Conservation (phyloP, 768 basidiomycete genomes). For the Boletus barrowsii region DNA sequence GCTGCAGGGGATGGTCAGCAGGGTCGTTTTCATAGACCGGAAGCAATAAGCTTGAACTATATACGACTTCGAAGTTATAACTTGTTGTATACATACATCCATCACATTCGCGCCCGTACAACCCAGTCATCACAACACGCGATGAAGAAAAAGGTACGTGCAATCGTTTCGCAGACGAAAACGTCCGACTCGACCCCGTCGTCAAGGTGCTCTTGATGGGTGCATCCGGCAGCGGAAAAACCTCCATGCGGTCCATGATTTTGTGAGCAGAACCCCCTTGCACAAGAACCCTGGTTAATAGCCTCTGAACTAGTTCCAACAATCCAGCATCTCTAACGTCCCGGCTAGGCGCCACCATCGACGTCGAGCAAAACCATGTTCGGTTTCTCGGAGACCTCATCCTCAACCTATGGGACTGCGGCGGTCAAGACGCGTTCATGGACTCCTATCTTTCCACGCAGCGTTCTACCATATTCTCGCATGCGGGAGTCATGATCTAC, state of each 20-base stretch:
- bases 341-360: slow-evolving; percentile 93
- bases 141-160: slow-evolving; percentile 34
- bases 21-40: slow-evolving; percentile 50
- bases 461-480: slow-evolving; percentile 91
- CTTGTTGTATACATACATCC: background rate
- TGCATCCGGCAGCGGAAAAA: slow-evolving; percentile 90
- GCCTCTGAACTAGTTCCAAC: slow-evolving; percentile 63
- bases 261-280: slow-evolving; percentile 62
- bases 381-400: slow-evolving; percentile 95
- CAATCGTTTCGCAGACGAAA: background rate
- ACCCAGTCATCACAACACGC: background rate
- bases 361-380: slow-evolving; percentile 97
- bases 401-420: slow-evolving; percentile 98
- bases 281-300: slow-evolving; percentile 4
- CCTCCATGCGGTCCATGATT: slow-evolving; percentile 98
- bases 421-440: slow-evolving; percentile 97
- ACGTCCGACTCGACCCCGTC: background rate
- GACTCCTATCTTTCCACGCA: slow-evolving; percentile 93
- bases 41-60: background rate
- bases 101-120: background rate
- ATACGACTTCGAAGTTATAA: background rate
- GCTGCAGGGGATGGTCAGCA: slow-evolving; percentile 61
- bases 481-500: slow-evolving; percentile 97
- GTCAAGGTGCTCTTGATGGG: slow-evolving; percentile 94
- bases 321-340: slow-evolving; percentile 90